A percentile compares a stretch with the other conserved stretches of the same genome.
These are phyloP conservation scores for Solanum appendiculatum DNA, from an alignment of 257 asterid species.

Conservation along the genomic window DNA sequence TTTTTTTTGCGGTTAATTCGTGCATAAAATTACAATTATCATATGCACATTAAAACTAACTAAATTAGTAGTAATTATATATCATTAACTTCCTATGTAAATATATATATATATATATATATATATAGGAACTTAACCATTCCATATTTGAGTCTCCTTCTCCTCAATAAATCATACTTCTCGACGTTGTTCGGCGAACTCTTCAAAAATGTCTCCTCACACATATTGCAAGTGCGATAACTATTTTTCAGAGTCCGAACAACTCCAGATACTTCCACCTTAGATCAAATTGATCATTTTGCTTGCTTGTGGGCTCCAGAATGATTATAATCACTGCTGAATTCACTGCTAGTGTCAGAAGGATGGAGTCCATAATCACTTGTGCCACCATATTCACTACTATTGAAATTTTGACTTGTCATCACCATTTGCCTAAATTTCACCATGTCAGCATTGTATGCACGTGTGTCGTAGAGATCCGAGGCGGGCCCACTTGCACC, in stretches of 20 bases:
- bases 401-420: conserved; percentile 34
- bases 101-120: no score
- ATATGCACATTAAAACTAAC: not conserved
- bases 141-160: not conserved
- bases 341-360: conserved; percentile 39
- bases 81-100: not conserved
- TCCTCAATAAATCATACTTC: not conserved
- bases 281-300: not conserved
- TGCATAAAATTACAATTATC: not conserved
- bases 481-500: conserved; percentile 4
- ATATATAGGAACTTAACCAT: not conserved
- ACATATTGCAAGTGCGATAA: not conserved
- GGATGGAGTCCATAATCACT: conserved; percentile 47
- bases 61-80: not conserved
- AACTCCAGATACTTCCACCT: not conserved
- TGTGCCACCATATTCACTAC: conserved; percentile 54
- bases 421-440: conserved; percentile 75
- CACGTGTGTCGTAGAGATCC: conserved; percentile 43
- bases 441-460: conserved; percentile 81
- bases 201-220: not conserved
- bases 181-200: not conserved
- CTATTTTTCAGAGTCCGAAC: not conserved
- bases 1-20: not conserved
- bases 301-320: not conserved
- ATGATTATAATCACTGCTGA: not conserved